These are phyloP conservation scores for Salisapilia sapeloensis DNA, from an alignment of 352 stramenopile genomes.

Conservation along the genomic window DNA sequence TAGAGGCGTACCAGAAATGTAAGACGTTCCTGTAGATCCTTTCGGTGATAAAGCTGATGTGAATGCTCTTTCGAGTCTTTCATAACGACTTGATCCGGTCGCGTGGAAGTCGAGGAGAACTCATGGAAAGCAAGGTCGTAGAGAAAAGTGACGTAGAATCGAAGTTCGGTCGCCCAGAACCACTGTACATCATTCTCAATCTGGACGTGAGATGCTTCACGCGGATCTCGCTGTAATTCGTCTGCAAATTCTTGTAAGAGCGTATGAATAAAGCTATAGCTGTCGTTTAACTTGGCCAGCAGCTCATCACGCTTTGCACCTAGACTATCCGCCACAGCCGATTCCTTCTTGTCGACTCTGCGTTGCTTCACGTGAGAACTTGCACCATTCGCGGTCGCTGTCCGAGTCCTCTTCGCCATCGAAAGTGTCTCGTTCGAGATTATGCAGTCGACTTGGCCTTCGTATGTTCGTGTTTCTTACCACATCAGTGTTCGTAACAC, in stretches of 20 bases:
- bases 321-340: too few species aligned
- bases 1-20: slow-evolving; percentile 19
- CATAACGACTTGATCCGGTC: slow-evolving; percentile 48
- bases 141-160: slow-evolving; percentile 63
- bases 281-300: too few species aligned
- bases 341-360: too few species aligned
- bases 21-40: slow-evolving; percentile 65
- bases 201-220: slow-evolving; percentile 11
- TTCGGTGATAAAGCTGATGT: slow-evolving; percentile 36
- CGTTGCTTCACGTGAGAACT: too few species aligned
- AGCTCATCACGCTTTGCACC: too few species aligned
- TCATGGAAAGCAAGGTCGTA: slow-evolving; percentile 79
- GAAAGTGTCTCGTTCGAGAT: too few species aligned
- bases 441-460: too few species aligned
- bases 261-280: slow-evolving; percentile 28
- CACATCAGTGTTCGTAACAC: too few species aligned
- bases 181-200: slow-evolving; percentile 37
- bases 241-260: slow-evolving; percentile 56
- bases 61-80: slow-evolving; percentile 10
- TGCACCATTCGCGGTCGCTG: too few species aligned
- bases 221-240: slow-evolving; percentile 31
- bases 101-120: slow-evolving; percentile 70
- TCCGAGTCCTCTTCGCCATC: too few species aligned
- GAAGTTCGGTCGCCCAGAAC: slow-evolving; percentile 77
- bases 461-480: too few species aligned